Evolutionary conservation across 345 rosid species (phyloP).

Genomic region (Arabis hirsuta): DNA sequence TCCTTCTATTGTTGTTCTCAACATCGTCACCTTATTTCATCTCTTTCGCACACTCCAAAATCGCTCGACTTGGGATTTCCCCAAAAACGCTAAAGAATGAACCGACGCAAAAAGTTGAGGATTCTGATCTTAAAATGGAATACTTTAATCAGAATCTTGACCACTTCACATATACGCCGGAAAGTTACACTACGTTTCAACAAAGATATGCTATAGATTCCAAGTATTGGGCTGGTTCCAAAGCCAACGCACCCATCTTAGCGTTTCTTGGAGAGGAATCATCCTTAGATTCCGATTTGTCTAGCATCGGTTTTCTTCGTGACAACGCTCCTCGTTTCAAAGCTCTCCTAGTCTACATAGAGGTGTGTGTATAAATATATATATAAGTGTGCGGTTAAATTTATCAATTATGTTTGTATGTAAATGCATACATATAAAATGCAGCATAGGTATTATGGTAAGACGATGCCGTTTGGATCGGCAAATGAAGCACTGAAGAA

Average conservation of each 20-base stretch:
- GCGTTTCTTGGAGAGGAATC: conserved; percentile 56
- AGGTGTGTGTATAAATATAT: conserved; percentile 33
- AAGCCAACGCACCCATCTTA: conserved; percentile 51
- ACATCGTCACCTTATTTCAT: conserved; percentile 26
- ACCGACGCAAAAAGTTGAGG: conserved; percentile 4
- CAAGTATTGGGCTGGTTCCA: conserved; percentile 58
- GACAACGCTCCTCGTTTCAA: conserved; percentile 47
- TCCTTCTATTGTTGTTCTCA: conserved; percentile 28
- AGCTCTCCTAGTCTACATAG: conserved; percentile 52
- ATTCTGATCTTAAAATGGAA: conserved; percentile 39
- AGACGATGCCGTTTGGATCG: conserved; percentile 57
- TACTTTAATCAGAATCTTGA: conserved; percentile 55
- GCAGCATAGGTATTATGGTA: conserved; percentile 64
- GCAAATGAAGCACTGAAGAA: conserved; percentile 52
- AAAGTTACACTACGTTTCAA: conserved; percentile 58
- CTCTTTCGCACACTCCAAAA: conserved; percentile 35
- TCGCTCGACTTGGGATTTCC: conserved; percentile 22
- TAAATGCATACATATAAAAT: neutral
- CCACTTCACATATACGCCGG: conserved; percentile 57
- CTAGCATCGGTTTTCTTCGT: conserved; percentile 36
- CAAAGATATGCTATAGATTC: conserved; percentile 54
- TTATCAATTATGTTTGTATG: neutral
- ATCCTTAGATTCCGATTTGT: conserved; percentile 41
- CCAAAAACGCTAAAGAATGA: neutral
- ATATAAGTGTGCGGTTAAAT: neutral